Evolutionary conservation across 352 stramenopile species (phyloP), one percentile per base, ranked within the genome.

Genomic region (Phytophthora chlamydospora): DNA sequence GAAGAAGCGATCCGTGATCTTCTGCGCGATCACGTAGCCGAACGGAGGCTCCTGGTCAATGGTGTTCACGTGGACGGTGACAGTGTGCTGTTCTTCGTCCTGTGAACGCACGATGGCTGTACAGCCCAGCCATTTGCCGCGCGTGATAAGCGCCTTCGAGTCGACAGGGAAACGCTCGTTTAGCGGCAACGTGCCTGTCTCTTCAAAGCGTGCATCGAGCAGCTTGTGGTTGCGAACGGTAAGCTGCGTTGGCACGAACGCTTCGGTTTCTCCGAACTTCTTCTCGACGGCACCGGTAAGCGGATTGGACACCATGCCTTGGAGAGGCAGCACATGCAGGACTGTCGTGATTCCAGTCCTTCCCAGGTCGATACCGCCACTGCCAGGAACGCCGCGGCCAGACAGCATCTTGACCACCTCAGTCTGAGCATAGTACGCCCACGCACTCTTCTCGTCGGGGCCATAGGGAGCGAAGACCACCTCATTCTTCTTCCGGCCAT

Each of bases 191-290:
- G 83, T 83, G 32, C 77, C 78, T 8, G 78, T 85, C 66, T 98
- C 93, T 31, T 91, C 73, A 68, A 99, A 99, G 24, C 97, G 88
- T 14, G 90, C 88, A 73, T 99, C 97, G 19, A 95, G 83, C n/a
- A 98, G 76, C 31, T 95, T 86, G 39, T 87, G 88, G 43, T 95
- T 85, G 59, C 90, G 91, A 17, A 99, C 82, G 11, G 93, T 92
- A 43, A 99, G 78, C 64, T 99, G 97, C n/a, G 97, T 80, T 6
- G 98, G 97, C 47, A 99, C 84, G 31, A 99, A 85, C 16, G 97
- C 92, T 71, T 98, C 95, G 12, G 96, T 82, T 19, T 89, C 84
- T 40, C 95, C 96, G 76, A 98, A 99, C 24, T 98, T 80, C 74
- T 99, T 99, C 48, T 93, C 92, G 27, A 95, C 89, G 2, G 91